Percentiles rank a stretch among this genome's conserved stretches.
phyloP scores from a whole-genome alignment of 163 green algal genomes.

The Coccomyxa subellipsoidea region DNA sequence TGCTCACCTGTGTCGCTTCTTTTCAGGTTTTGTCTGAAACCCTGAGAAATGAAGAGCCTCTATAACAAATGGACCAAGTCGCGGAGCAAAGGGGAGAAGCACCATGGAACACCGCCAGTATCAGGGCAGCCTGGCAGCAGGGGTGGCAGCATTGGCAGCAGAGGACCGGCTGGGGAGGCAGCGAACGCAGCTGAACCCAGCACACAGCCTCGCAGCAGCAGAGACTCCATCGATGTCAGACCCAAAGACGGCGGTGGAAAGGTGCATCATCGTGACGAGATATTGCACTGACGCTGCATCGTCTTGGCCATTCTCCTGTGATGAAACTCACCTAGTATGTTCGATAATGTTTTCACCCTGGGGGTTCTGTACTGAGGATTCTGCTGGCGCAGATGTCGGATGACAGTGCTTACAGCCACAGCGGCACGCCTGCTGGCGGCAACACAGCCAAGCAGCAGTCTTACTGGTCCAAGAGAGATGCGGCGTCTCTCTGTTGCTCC shows the following conservation, averaged over 20 bases:
- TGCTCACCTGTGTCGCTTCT: neutral
- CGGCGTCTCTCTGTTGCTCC: neutral
- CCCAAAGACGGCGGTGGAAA: neutral
- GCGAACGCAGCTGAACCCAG: neutral
- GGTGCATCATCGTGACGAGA: too few species aligned
- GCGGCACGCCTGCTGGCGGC: neutral
- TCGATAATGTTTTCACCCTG: too few species aligned
- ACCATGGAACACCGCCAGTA: neutral
- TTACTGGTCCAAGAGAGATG: neutral
- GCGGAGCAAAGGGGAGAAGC: neutral
- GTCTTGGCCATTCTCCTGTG: too few species aligned
- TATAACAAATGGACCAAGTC: neutral
- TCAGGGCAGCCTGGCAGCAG: neutral
- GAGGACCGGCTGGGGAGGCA: neutral
- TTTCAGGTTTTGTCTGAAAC: neutral
- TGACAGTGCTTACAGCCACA: neutral
- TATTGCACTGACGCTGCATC: too few species aligned
- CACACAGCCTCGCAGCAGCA: neutral
- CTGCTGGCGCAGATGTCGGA: constrained; percentile 6
- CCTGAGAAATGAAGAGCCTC: neutral
- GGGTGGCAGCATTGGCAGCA: neutral
- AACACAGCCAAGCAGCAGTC: neutral
- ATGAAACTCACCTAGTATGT: too few species aligned
- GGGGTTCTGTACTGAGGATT: too few species aligned
- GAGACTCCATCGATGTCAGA: neutral